Conservation (phyloP, 176 grass and related monocot genomes). For the Eragrostis curvula region DNA sequence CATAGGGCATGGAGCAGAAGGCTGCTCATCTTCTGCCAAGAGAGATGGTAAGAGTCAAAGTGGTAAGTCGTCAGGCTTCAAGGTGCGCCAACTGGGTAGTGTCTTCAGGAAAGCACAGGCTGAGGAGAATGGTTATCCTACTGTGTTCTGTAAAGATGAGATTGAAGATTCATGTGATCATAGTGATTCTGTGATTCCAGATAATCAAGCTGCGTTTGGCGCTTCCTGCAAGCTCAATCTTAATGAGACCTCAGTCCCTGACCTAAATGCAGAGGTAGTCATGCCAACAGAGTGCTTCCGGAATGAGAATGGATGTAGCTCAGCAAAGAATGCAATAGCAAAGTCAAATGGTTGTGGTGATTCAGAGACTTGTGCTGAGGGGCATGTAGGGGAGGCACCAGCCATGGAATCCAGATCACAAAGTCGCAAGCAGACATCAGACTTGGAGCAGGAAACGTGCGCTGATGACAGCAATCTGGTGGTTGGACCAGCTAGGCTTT, state of each 20-base stretch:
- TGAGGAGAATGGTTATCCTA: slow-evolving; percentile 68
- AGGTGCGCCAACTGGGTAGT: slow-evolving; percentile 80
- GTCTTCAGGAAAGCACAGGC: slow-evolving; percentile 70
- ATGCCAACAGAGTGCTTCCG: slow-evolving; percentile 58
- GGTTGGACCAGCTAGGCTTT: slow-evolving; percentile 42
- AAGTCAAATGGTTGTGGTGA: slow-evolving; percentile 65
- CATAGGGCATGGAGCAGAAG: slow-evolving; percentile 56
- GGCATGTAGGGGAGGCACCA: slow-evolving; percentile 46
- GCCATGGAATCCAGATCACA: slow-evolving; percentile 70
- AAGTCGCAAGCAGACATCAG: slow-evolving; percentile 54
- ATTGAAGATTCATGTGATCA: slow-evolving; percentile 75
- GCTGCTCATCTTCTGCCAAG: slow-evolving; percentile 63
- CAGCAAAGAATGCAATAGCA: slow-evolving; percentile 55
- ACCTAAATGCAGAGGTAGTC: slow-evolving; percentile 84
- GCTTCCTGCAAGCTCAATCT: slow-evolving; percentile 64
- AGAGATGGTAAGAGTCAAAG: slow-evolving; percentile 51
- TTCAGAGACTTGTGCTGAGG: slow-evolving; percentile 49
- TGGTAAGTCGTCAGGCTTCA: slow-evolving; percentile 66
- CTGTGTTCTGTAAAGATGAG: slow-evolving; percentile 61
- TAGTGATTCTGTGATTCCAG: slow-evolving; percentile 59
- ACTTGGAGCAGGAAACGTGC: slow-evolving; percentile 63
- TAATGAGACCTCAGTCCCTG: slow-evolving; percentile 77
- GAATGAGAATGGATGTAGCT: slow-evolving; percentile 60
- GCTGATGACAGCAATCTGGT: slow-evolving; percentile 54
- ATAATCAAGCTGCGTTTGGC: slow-evolving; percentile 42